A percentile compares a stretch with the other conserved stretches of the same genome.
Conservation (phyloP, 352 stramenopile genomes). For the Phytophthora syringae region DNA sequence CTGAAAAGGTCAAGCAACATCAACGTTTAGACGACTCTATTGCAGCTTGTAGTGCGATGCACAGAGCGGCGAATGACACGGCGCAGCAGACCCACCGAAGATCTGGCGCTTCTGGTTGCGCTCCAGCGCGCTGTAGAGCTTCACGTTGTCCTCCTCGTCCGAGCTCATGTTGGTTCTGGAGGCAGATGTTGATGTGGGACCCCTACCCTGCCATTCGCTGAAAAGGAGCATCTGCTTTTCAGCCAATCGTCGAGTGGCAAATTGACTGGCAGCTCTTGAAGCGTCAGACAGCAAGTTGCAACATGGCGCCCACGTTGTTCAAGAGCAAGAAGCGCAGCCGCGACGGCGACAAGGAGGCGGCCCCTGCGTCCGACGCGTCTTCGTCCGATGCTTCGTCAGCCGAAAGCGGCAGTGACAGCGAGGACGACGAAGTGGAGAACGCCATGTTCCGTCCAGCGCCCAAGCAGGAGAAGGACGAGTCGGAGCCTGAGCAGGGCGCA, state of each 20-base stretch:
- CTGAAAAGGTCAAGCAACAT: constrained; percentile 15
- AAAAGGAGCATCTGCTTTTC: constrained; percentile 15
- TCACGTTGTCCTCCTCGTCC: constrained; percentile 63
- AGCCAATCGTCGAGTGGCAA: constrained; percentile 19
- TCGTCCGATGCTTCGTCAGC: constrained; percentile 9
- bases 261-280: no score
- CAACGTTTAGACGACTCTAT: background rate
- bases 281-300: no score
- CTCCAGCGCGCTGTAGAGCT: constrained; percentile 78
- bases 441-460: constrained; percentile 73
- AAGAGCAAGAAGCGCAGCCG: constrained; percentile 41
- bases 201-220: constrained; percentile 15
- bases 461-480: constrained; percentile 25
- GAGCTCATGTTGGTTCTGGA: constrained; percentile 52
- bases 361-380: background rate
- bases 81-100: constrained; percentile 49
- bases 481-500: constrained; percentile 6
- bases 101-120: constrained; percentile 69
- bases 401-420: constrained; percentile 39
- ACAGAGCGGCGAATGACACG: background rate
- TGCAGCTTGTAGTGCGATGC: background rate
- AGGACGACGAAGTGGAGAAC: constrained; percentile 76
- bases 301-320: constrained; percentile 28
- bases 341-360: constrained; percentile 2
- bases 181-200: constrained; percentile 2